Percentiles rank a stretch among this genome's conserved stretches.
Evolutionary conservation across 2,329 filamentous ascomycete genomes (phyloP).

Genomic region (Aspergillus sp.): DNA sequence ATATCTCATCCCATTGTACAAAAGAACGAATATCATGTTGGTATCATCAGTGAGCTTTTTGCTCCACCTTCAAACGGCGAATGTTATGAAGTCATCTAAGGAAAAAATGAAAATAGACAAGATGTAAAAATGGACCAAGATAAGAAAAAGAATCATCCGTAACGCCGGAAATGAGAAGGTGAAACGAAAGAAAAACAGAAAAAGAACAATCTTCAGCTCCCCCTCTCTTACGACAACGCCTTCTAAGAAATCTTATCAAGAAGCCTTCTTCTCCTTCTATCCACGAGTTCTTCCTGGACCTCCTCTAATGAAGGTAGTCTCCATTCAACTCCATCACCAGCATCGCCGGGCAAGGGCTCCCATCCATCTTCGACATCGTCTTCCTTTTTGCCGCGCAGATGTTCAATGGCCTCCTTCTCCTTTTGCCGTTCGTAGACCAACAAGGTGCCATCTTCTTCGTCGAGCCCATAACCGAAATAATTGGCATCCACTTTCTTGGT

Average conservation of each 20-base stretch:
- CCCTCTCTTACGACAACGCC: not conserved
- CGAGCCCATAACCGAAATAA: conserved; percentile 92
- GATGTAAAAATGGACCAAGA: conserved; percentile 9
- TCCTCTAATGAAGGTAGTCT: conserved; percentile 80
- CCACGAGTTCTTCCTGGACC: conserved; percentile 89
- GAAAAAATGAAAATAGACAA: conserved; percentile 1
- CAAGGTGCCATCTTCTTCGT: conserved; percentile 81
- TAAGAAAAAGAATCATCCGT: conserved; percentile 16
- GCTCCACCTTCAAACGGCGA: conserved; percentile 8
- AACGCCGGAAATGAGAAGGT: conserved; percentile 14
- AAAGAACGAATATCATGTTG: conserved; percentile 12
- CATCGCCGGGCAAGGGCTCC: conserved; percentile 82
- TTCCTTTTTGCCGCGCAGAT: conserved; percentile 57
- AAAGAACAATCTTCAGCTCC: conserved; percentile 6
- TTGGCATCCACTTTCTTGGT: conserved; percentile 77
- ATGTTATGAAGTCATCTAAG: conserved; percentile 3
- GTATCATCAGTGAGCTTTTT: conserved; percentile 13
- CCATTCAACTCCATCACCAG: conserved; percentile 78
- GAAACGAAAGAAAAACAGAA: conserved; percentile 9
- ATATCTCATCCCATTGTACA: conserved; percentile 15
- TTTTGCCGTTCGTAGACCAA: conserved; percentile 76
- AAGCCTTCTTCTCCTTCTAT: conserved; percentile 75
- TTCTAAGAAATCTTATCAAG: conserved; percentile 68
- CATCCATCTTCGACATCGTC: conserved; percentile 63
- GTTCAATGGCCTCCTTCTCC: conserved; percentile 74